Base-by-base conservation (phyloP, 768 basidiomycete species). In the Hydnum rufescens region DNA sequence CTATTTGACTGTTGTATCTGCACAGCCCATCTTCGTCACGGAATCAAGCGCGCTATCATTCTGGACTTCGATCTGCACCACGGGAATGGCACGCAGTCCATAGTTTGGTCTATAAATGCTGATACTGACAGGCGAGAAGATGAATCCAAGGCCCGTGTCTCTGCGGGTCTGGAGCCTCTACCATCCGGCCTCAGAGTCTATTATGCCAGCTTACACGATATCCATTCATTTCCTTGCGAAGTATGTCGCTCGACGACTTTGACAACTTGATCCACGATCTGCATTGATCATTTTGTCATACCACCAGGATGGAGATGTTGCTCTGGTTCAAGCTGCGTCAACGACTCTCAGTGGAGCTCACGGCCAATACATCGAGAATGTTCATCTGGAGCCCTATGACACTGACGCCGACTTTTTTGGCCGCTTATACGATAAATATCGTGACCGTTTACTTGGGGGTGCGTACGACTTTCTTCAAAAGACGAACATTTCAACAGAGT, bases 31-130 rank as follows among this genome's bases (percentile, higher is more conserved):
- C 65, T 95, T 8, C 67, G 77, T 50, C 79, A 95, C 59, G 74
- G 75, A 4, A 71, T 93, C 39, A 76, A 80, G 36, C 76, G 86
- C 23, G 71, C 87, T 1, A 73, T 90, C 28, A 81, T 99, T 42
- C 73, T 97, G 31, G 93, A 97, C 61, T 88, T 96, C 51, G 92
- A 93, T 62, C 68, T 93, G 5, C 87, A 90, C 64, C 87, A 90
- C 59, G 88, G 90, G 2, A 93, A 95, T 61, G 92, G 93, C 1
- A 97, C 93, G 0, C 93, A 99, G 63, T 78, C 87, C 1, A 78
- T 96, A 31, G 74, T 72, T 0, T 93, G 88, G 86, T 78, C 82
- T 53, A 80, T 96, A 54, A 96, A 97, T 57, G 85, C 86, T 60
- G 85, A 89, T 57, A 76, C 82, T 0, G 79, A 87, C 63, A 73